Percentiles rank a stretch among this genome's conserved stretches.
These are phyloP conservation scores for Barnettozyma populi DNA, from an alignment of 805 yeast species.

Conservation along the genomic window DNA sequence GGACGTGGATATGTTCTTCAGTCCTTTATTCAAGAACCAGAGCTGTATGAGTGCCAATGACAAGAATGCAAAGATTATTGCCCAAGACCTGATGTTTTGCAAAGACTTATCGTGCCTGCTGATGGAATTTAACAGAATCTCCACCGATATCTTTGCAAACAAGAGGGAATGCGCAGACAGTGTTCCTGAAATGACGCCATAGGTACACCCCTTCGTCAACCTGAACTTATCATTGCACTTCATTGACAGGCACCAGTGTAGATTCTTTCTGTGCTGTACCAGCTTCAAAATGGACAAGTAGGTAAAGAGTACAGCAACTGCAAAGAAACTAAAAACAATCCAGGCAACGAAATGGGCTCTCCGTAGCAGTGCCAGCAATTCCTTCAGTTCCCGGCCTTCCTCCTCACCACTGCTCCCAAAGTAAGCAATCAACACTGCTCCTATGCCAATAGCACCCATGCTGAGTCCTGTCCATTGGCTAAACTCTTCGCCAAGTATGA, in stretches of 20 bases:
- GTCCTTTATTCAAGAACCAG: constrained; percentile 67
- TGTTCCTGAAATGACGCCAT: constrained; percentile 68
- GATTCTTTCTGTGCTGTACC: background rate
- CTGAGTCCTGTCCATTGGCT: constrained; percentile 54
- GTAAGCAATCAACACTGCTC: constrained; percentile 74
- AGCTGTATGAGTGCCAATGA: constrained; percentile 66
- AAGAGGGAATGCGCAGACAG: constrained; percentile 81
- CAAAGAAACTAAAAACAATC: constrained; percentile 36
- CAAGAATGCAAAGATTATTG: constrained; percentile 49
- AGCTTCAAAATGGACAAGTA: constrained; percentile 25
- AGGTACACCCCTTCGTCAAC: constrained; percentile 50
- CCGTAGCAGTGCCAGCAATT: constrained; percentile 37
- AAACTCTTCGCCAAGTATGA: constrained; percentile 64
- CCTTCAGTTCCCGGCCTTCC: constrained; percentile 35
- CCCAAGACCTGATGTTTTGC: constrained; percentile 38
- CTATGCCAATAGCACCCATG: constrained; percentile 60
- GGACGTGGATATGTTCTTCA: constrained; percentile 65
- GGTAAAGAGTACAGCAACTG: constrained; percentile 25
- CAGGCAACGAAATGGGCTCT: constrained; percentile 51
- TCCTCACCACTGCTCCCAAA: constrained; percentile 60
- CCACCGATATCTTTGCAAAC: constrained; percentile 80
- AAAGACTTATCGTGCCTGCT: constrained; percentile 33
- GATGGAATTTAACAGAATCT: constrained; percentile 47
- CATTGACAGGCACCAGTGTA: background rate
- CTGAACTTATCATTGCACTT: constrained; percentile 11